Evolutionary conservation across 495 filamentous ascomycete genomes (phyloP).

Genomic region (Articulospora tetracladia): DNA sequence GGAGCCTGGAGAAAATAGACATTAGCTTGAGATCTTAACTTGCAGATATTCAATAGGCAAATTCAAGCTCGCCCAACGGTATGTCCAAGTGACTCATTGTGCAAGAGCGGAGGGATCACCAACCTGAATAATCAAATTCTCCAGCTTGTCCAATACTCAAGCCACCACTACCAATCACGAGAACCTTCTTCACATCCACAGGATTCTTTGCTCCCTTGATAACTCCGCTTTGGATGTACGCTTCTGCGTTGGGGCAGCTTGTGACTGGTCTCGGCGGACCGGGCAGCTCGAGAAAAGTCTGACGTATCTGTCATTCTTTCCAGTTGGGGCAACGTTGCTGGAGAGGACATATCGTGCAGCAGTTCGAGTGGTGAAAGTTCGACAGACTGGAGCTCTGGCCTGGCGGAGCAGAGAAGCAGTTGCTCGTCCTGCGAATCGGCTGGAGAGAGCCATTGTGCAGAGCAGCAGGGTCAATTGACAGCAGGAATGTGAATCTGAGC

Average conservation of each 20-base stretch:
- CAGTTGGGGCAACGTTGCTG: conserved; percentile 7
- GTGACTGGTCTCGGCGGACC: conserved; percentile 29
- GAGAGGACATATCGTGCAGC: conserved; percentile 16
- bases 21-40: conserved; percentile 3
- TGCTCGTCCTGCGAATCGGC: conserved; percentile 17
- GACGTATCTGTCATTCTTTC: conserved; percentile 16
- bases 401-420: conserved; percentile 22
- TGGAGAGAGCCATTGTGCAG: conserved; percentile 21
- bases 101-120: conserved; percentile 22
- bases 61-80: not conserved
- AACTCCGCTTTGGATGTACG: conserved; percentile 82
- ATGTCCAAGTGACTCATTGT: conserved; percentile 21
- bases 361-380: conserved; percentile 23
- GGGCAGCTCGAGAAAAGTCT: conserved; percentile 24
- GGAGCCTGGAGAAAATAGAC: conserved; percentile 57
- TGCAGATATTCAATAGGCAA: not conserved
- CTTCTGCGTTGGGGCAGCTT: conserved; percentile 76
- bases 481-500: conserved; percentile 1
- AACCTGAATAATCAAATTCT: conserved; percentile 98
- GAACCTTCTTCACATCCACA: conserved; percentile 96
- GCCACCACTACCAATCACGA: conserved; percentile 93
- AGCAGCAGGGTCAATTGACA: conserved; percentile 14
- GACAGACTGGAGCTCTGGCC: conserved; percentile 10
- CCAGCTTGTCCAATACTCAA: conserved; percentile 97
- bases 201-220: conserved; percentile 55